Conservation (phyloP, 371 early-diverging fungal genomes). For the Rhizopus delemar region DNA sequence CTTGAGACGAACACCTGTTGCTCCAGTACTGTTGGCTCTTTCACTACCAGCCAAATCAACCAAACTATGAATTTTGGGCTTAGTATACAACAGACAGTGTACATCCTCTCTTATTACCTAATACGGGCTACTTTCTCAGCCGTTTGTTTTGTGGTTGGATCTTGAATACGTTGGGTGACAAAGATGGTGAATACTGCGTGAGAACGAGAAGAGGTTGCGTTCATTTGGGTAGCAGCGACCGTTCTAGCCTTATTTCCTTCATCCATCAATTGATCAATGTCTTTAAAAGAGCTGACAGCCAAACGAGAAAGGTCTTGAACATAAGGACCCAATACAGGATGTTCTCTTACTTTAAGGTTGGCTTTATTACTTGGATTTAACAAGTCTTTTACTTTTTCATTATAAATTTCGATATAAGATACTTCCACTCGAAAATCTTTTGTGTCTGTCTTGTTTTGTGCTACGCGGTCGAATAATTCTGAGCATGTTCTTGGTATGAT, state of each 20-base stretch:
- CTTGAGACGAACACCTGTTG: slow-evolving; percentile 92
- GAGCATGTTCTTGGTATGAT: slow-evolving; percentile 83
- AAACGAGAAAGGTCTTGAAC: slow-evolving; percentile 89
- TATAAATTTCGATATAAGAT: slow-evolving; percentile 83
- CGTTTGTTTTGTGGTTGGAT: slow-evolving; percentile 62
- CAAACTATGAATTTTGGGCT: slow-evolving; percentile 46
- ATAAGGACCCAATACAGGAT: slow-evolving; percentile 86
- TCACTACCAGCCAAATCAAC: slow-evolving; percentile 96
- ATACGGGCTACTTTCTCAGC: slow-evolving; percentile 80
- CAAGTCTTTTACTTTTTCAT: slow-evolving; percentile 91
- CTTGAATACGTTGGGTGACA: slow-evolving; percentile 68
- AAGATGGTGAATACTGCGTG: slow-evolving; percentile 94
- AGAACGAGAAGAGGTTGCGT: slow-evolving; percentile 88
- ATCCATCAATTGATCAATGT: slow-evolving; percentile 80
- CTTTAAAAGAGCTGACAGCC: slow-evolving; percentile 74
- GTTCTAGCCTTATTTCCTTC: slow-evolving; percentile 90
- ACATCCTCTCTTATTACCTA: slow-evolving; percentile 15
- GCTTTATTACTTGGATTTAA: slow-evolving; percentile 77
- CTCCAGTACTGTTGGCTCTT: slow-evolving; percentile 93
- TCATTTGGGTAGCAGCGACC: slow-evolving; percentile 96
- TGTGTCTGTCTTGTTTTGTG: slow-evolving; percentile 42
- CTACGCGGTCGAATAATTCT: slow-evolving; percentile 74
- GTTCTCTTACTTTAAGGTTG: slow-evolving; percentile 85
- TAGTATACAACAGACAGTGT: neutral
- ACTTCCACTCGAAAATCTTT: slow-evolving; percentile 76